Evolutionary conservation across 1,284 basidiomycete genomes (phyloP).

Genomic region (Schizophyllum commune): DNA sequence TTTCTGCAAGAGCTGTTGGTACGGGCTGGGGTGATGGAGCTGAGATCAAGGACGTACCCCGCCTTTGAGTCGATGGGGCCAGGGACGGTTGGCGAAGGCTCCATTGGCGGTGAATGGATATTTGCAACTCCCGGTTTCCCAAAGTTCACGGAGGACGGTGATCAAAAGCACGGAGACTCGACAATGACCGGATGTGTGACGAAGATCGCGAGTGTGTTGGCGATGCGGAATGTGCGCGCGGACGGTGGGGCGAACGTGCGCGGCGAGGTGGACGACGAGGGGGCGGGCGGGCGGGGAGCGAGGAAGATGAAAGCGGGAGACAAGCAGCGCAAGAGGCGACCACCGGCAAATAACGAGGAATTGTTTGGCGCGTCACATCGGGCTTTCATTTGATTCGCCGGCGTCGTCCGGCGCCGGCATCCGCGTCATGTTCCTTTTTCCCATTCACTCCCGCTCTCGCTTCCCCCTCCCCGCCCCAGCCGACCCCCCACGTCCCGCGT

Average conservation of each 20-base stretch:
- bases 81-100: background rate
- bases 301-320: conserved; percentile 10
- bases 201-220: conserved; percentile 3
- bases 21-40: background rate
- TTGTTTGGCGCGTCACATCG: conserved; percentile 16
- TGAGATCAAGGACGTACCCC: background rate
- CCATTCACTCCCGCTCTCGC: background rate
- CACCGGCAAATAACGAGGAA: conserved; percentile 9
- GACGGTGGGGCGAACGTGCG: conserved; percentile 10
- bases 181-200: background rate
- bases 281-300: conserved; percentile 8
- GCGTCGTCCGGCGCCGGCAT: background rate
- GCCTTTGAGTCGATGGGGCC: background rate
- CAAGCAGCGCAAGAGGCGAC: conserved; percentile 8
- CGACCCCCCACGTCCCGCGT: no score
- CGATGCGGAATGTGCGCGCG: conserved; percentile 8
- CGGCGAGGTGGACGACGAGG: conserved; percentile 7
- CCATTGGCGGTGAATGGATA: background rate
- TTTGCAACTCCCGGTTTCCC: conserved; percentile 20
- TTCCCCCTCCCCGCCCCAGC: background rate
- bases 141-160: conserved; percentile 27
- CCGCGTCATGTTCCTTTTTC: background rate
- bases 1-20: conserved; percentile 23
- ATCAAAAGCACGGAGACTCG: conserved; percentile 25
- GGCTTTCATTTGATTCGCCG: background rate